Percentiles rank a stretch among this genome's conserved stretches.
Conservation (phyloP, 2,329 filamentous ascomycete genomes). For the Capronia coronata region DNA sequence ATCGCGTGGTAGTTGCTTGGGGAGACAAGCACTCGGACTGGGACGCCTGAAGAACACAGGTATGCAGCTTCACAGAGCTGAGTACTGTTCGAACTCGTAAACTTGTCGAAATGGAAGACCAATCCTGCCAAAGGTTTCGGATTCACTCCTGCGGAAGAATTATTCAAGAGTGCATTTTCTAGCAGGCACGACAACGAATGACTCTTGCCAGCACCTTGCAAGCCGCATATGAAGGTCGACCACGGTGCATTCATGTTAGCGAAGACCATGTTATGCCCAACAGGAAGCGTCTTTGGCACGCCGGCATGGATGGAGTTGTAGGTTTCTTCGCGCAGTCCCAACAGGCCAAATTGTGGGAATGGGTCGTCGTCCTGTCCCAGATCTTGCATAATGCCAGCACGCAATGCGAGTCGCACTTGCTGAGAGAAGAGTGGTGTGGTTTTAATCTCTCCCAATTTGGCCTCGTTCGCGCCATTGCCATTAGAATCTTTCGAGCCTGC, state of each 20-base stretch:
- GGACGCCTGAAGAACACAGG: slow-evolving; percentile 44
- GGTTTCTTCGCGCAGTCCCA: slow-evolving; percentile 24
- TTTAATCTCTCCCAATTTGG: slow-evolving; percentile 10
- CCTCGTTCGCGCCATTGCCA: not conserved
- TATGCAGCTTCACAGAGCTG: slow-evolving; percentile 52
- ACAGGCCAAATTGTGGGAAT: slow-evolving; percentile 29
- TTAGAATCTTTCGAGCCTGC: not conserved
- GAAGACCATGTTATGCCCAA: slow-evolving; percentile 29
- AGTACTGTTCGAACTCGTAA: slow-evolving; percentile 37
- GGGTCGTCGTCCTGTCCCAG: slow-evolving; percentile 1
- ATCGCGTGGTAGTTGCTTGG: slow-evolving; percentile 43
- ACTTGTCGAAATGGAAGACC: slow-evolving; percentile 60
- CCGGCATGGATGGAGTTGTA: slow-evolving; percentile 15
- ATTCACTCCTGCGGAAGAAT: slow-evolving; percentile 50
- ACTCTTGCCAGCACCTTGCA: slow-evolving; percentile 57
- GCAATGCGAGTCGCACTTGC: slow-evolving; percentile 6
- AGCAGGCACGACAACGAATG: slow-evolving; percentile 55
- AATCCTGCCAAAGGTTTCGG: slow-evolving; percentile 52
- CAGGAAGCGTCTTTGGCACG: not conserved
- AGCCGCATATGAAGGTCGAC: slow-evolving; percentile 57
- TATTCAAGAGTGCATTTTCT: slow-evolving; percentile 37
- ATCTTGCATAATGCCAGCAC: not conserved
- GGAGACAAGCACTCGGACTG: slow-evolving; percentile 48
- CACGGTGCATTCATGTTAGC: slow-evolving; percentile 51
- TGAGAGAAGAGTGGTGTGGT: slow-evolving; percentile 18